phyloP scores from a whole-genome alignment of 208 protist genomes.

The Wallacemonas sp. region DNA sequence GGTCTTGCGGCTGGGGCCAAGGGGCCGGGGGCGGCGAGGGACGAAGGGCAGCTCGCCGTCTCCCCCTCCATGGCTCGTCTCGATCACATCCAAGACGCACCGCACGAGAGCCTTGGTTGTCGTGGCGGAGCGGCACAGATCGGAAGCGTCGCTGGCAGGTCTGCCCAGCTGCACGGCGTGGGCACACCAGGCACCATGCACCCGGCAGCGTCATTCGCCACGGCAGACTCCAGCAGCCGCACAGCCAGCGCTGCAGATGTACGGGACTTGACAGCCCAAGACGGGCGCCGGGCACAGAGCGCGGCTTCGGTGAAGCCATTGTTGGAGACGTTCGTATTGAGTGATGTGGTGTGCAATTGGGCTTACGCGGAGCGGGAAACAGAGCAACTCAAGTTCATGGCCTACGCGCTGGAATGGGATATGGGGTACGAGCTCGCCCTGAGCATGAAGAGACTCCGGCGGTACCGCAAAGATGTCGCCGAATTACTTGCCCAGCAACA shows the following conservation, averaged over 20 bases:
- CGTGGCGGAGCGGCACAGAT: too few relatives aligned
- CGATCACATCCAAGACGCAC: neutral
- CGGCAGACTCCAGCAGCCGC: neutral
- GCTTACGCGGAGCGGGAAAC: conserved; percentile 51
- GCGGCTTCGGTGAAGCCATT: conserved; percentile 38
- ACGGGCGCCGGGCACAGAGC: too few relatives aligned
- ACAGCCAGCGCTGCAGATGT: neutral
- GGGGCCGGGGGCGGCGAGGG: too few relatives aligned
- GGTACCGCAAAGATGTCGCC: conserved; percentile 21
- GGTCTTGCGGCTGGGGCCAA: too few relatives aligned
- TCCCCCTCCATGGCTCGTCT: neutral
- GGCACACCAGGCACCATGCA: neutral
- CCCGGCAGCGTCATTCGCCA: neutral
- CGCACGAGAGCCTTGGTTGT: too few relatives aligned
- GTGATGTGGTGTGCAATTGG: conserved; percentile 48
- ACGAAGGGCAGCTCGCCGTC: too few relatives aligned
- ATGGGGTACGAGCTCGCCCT: conserved; percentile 78
- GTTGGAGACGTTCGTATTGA: conserved; percentile 52
- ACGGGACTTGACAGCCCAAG: neutral
- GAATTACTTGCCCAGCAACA: neutral
- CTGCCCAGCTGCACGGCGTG: neutral
- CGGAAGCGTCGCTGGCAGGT: too few relatives aligned
- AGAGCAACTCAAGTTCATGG: conserved; percentile 53
- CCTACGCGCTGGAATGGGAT: conserved; percentile 83
- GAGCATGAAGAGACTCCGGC: conserved; percentile 49